Conservation (phyloP, 2,329 filamentous ascomycete genomes). For the Colletotrichum euphorbiae region DNA sequence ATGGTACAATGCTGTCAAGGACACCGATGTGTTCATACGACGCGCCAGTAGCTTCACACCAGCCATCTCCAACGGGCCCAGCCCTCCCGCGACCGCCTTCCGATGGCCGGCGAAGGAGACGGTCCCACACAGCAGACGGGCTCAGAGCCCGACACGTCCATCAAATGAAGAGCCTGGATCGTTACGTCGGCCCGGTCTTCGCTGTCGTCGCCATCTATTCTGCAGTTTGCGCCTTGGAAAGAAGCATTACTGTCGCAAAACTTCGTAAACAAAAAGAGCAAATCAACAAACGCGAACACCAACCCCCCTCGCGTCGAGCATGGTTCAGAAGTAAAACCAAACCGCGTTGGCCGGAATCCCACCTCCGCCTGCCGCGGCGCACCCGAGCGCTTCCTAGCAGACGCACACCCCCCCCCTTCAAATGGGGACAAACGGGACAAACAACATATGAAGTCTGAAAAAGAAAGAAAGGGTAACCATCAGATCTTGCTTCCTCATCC, state of each 20-base stretch:
- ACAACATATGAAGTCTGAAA: conserved; percentile 2
- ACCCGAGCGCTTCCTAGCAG: conserved; percentile 18
- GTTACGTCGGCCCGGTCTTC: not conserved
- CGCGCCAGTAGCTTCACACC: conserved; percentile 3
- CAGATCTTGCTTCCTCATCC: not conserved
- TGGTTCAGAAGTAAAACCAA: conserved; percentile 29
- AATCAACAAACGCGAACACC: not conserved
- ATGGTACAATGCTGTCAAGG: too few species aligned
- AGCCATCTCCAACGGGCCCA: conserved; percentile 19
- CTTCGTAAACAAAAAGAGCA: conserved; percentile 3
- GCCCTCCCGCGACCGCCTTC: conserved; percentile 21
- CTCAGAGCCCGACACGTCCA: not conserved
- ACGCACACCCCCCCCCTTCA: not conserved
- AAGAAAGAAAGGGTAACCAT: not conserved
- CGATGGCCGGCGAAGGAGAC: conserved; percentile 12
- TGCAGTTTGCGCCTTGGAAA: not conserved
- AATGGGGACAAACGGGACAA: too few species aligned
- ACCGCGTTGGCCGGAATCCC: conserved; percentile 28
- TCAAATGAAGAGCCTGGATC: not conserved
- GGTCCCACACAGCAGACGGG: not conserved
- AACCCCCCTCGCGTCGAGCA: not conserved
- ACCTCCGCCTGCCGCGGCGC: conserved; percentile 26
- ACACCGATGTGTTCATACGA: not conserved
- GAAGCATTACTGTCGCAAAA: conserved; percentile 13
- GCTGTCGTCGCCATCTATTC: not conserved